phyloP scores from a whole-genome alignment of 2,329 filamentous ascomycete species.

The Aspergillus versicolor region DNA sequence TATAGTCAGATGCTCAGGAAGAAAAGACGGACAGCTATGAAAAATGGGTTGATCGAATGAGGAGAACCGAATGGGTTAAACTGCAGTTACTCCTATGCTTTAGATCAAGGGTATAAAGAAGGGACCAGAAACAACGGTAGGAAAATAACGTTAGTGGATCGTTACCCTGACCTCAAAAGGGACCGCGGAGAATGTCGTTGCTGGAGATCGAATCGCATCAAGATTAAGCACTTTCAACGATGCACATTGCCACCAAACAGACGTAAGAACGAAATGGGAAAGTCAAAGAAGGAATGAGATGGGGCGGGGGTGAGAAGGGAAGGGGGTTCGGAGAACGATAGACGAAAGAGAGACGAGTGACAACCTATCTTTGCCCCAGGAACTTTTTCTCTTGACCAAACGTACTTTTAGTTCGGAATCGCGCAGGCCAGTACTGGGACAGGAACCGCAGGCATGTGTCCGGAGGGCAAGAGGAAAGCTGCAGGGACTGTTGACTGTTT shows the following conservation, averaged over 20 bases:
- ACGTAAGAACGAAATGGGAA: constrained; percentile 17
- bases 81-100: constrained; percentile 18
- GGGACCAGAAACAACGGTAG: constrained; percentile 8
- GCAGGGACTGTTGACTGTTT: constrained; percentile 28
- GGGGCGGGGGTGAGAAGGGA: constrained; percentile 5
- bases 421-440: constrained; percentile 20
- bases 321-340: constrained; percentile 3
- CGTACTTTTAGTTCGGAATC: constrained; percentile 25
- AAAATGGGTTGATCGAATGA: constrained; percentile 9
- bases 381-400: constrained; percentile 21
- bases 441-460: constrained; percentile 20
- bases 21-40: constrained; percentile 5
- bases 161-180: constrained; percentile 12
- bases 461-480: constrained; percentile 28
- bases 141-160: constrained; percentile 13
- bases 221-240: constrained; percentile 22
- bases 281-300: constrained; percentile 14
- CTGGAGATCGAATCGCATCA: constrained; percentile 22
- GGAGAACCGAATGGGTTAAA: constrained; percentile 9
- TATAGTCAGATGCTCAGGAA: constrained; percentile 1
- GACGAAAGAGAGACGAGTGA: constrained; percentile 21
- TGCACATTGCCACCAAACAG: constrained; percentile 23
- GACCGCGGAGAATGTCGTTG: constrained; percentile 15
- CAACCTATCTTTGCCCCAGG: constrained; percentile 18
- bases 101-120: constrained; percentile 13